Evolutionary conservation across 352 stramenopile species (phyloP), one percentile per base, ranked within the genome.

Genomic region (Globisporangium rhizosaccharum): DNA sequence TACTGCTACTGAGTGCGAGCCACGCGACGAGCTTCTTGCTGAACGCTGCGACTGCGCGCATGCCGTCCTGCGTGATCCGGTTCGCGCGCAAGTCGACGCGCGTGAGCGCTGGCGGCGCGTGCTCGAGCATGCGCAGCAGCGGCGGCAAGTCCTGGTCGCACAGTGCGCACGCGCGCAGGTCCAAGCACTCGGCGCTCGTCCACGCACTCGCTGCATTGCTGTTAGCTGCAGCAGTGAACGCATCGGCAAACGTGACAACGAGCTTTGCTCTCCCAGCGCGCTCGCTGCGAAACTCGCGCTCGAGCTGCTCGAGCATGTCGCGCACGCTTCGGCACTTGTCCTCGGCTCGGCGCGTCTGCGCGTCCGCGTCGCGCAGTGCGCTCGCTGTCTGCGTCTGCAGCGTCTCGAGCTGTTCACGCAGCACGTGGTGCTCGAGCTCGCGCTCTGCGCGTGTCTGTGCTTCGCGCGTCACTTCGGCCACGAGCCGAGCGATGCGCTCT

Each of bases 21-120:
- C 41, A 56, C 0, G 28, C 28, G 9, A n/a, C 47, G 3, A 49
- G 62, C 68, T 67, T 57, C 42, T 67, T 45, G 46, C 25, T 53
- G 63, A 88, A 68, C 17, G 70, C 51, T 23, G 79, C 48, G 15
- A 90, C 49, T 0, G 52, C 39, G 8, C 61, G 62, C 57, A 80
- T 75, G 10, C 71, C 68, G 5, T 85, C 68, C 20, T 84, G 67
- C 18, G 80, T 90, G 30, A 90, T 51, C 2, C 76, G 72, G 47
- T 92, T 90, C 45, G 46, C 67, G 15, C 81, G 70, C 25, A 92
- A 59, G 59, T 92, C 83, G 15, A 92, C 39, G 0, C 66, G 64
- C 0, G 57, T 62, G 39, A 82, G 54, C 33, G 50, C 59, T 0
- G 59, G 36, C 0, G 46, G 47, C 23, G 72, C 61, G 58, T 49